A percentile compares a stretch with the other conserved stretches of the same genome.
Conservation (phyloP, 2,329 filamentous ascomycete species). For the Cercospora canescens region DNA sequence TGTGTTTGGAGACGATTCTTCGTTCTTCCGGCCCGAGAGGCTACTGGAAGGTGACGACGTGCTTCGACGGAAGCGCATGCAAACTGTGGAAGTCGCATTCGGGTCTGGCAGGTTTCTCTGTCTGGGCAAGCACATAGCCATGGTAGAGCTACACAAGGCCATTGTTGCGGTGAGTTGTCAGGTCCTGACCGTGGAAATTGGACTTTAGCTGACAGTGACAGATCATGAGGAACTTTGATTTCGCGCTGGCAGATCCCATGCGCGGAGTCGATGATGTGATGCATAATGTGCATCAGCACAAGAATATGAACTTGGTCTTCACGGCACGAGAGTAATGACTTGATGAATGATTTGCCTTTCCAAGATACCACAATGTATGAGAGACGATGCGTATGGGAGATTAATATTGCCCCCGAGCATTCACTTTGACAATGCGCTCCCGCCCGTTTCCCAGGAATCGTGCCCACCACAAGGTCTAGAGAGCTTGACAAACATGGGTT, state of each 20-base stretch:
- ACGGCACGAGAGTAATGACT: constrained; percentile 2
- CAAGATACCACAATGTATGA: not conserved
- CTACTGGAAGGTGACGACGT: constrained; percentile 47
- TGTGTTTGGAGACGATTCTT: constrained; percentile 43
- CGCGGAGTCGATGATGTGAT: constrained; percentile 16
- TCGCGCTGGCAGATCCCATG: constrained; percentile 24
- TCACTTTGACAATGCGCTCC: too few species aligned
- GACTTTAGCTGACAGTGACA: constrained; percentile 8
- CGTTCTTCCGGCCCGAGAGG: constrained; percentile 51
- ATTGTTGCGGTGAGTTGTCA: constrained; percentile 47
- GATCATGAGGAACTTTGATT: constrained; percentile 24
- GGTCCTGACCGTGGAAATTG: not conserved
- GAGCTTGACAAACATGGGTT: too few species aligned
- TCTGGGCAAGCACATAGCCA: constrained; percentile 50
- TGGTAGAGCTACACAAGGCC: constrained; percentile 53
- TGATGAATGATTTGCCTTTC: not conserved
- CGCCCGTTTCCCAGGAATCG: too few species aligned
- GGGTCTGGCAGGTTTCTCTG: constrained; percentile 49
- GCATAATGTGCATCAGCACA: constrained; percentile 23
- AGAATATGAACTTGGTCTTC: constrained; percentile 23
- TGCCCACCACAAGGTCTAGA: too few species aligned
- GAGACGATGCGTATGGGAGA: not conserved
- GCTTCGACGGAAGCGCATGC: constrained; percentile 40
- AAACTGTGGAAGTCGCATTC: constrained; percentile 47
- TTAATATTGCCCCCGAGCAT: too few species aligned